Base-by-base conservation (phyloP, 2,329 filamentous ascomycete genomes). In the Pestalotiopsis sp. region DNA sequence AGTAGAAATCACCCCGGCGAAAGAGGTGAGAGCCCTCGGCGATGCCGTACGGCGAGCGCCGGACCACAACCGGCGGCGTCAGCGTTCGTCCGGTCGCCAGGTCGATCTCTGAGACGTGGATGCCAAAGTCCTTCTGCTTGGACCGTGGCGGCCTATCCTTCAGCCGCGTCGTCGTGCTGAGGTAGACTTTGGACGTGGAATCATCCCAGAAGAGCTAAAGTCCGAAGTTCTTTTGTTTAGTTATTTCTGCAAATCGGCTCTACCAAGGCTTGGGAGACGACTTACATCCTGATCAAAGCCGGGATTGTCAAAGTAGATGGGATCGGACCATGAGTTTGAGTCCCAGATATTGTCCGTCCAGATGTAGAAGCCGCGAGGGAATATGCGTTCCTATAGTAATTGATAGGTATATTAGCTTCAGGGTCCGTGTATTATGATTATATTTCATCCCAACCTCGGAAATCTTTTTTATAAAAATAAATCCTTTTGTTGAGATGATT, bases 281-380 rank as follows among this genome's bases (percentile, higher is more conserved):
- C 78, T 72, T 73, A 85, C 83, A 75, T 86, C 85, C 74, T 87
- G 85, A 70, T 87, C 85, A 66, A 87, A 86, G 1, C 85, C 85
- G 1, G 84, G 80, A 58, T 86, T 84, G 66, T 88, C 86, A 70
- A 88, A 87, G 69, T 84, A 87, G 0, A 86, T 76, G 0, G 86
- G 85, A 60, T 88, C 85, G 4, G 83, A 86, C 86, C 86, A 88
- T 3, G 82, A 78, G 6, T 70, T 75, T 0, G 83, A 80, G 58
- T 87, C 81, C 82, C 82, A 85, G n/a, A 87, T 87, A 68, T 88
- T 80, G 12, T 81, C 79, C 0, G 85, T 88, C 69, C 79, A 82
- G 2, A 88, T 83, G 65, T 86, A 88, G 70, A 89, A 89, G 0
- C 87, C 86, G 0, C 83, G 77, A 0, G 84, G 85, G 70, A 84